Evolutionary conservation across 2,329 filamentous ascomycete genomes (phyloP).

Genomic region (Furcasterigmium sp.): DNA sequence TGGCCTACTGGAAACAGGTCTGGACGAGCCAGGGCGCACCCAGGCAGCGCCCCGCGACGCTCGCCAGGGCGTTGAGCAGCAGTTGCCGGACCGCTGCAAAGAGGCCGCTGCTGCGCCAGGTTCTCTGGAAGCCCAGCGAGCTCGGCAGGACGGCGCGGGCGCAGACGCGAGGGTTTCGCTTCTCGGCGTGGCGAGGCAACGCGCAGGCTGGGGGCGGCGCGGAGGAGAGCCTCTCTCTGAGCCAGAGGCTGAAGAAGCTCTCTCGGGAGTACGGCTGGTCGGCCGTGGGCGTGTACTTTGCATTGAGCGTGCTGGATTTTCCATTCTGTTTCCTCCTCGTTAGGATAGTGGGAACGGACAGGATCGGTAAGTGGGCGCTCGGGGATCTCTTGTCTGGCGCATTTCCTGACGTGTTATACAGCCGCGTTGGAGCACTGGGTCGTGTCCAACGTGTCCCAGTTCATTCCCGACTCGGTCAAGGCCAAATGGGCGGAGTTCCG

Average conservation of each 20-base stretch:
- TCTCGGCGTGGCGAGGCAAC: constrained; percentile 8
- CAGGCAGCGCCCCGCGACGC: not conserved
- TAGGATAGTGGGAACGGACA: constrained; percentile 74
- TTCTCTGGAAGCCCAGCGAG: too few relatives aligned
- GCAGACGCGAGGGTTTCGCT: constrained; percentile 10
- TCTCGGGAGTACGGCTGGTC: constrained; percentile 93
- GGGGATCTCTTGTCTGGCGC: too few relatives aligned
- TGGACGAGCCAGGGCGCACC: not conserved
- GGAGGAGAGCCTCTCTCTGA: constrained; percentile 45
- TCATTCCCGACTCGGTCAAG: constrained; percentile 57
- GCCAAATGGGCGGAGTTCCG: constrained; percentile 45
- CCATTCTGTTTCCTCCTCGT: constrained; percentile 94
- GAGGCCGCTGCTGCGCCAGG: too few relatives aligned
- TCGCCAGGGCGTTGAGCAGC: not conserved
- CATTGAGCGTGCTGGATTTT: constrained; percentile 80
- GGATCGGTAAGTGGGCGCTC: constrained; percentile 56
- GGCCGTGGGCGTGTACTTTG: constrained; percentile 85
- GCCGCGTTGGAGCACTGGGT: constrained; percentile 63
- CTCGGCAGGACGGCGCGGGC: constrained; percentile 1
- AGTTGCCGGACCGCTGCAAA: too few relatives aligned
- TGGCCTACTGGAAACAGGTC: not conserved
- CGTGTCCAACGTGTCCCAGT: constrained; percentile 50
- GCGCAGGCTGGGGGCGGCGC: not conserved
- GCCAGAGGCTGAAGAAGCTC: constrained; percentile 72
- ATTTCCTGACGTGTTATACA: too few relatives aligned